phyloP scores from a whole-genome alignment of 2,329 filamentous ascomycete genomes.

The Alternaria sp. region DNA sequence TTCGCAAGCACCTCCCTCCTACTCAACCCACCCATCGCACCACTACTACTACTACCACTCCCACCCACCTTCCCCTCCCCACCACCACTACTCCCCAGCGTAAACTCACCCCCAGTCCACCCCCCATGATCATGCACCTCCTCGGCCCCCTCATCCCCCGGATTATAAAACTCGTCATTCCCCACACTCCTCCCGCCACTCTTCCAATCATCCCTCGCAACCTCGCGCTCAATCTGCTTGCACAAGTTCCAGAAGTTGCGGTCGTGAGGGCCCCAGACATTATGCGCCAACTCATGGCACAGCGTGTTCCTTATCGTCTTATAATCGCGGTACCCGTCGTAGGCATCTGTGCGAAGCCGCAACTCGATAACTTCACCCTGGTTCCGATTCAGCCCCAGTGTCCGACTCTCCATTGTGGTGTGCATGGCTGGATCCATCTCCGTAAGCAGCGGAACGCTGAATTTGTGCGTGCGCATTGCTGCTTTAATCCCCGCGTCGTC shows the following conservation, averaged over 20 bases:
- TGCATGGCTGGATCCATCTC: constrained; percentile 93
- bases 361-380: constrained; percentile 89
- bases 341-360: constrained; percentile 86
- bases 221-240: constrained; percentile 84
- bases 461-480: constrained; percentile 83
- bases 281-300: constrained; percentile 94
- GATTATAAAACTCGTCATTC: constrained; percentile 43
- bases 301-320: constrained; percentile 88
- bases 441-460: constrained; percentile 83
- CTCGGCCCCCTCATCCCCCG: constrained; percentile 21
- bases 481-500: constrained; percentile 84
- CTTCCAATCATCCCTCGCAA: constrained; percentile 79
- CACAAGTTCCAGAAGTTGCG: constrained; percentile 88
- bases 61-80: constrained; percentile 22
- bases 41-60: constrained; percentile 29
- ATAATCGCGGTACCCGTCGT: constrained; percentile 94
- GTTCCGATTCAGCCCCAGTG: constrained; percentile 89
- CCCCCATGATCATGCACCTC: constrained; percentile 51
- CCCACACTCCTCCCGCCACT: constrained; percentile 62
- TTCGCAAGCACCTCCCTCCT: constrained; percentile 76
- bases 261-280: constrained; percentile 85
- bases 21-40: constrained; percentile 58
- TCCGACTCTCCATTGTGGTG: constrained; percentile 78
- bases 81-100: constrained; percentile 36
- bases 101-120: constrained; percentile 52